Evolutionary conservation across 208 protist genomes (phyloP).

Genomic region (Trypanosoma melophagium): DNA sequence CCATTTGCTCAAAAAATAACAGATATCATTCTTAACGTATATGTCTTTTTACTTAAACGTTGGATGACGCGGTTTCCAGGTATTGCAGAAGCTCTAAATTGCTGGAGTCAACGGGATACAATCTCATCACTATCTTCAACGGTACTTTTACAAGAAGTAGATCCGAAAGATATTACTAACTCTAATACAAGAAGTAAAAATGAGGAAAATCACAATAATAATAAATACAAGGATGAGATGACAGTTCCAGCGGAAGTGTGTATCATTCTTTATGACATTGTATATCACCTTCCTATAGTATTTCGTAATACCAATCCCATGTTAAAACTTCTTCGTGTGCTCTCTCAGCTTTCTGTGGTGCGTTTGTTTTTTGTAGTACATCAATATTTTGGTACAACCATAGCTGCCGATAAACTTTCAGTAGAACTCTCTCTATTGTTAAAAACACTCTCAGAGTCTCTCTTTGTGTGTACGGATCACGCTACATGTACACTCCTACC

Average conservation of each 20-base stretch:
- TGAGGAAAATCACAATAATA: not conserved
- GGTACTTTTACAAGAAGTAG: not conserved
- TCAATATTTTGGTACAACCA: not conserved
- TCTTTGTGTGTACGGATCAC: not conserved
- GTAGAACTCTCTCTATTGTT: conserved; percentile 11
- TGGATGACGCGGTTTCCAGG: conserved; percentile 23
- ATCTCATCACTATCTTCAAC: not conserved
- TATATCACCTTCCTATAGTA: not conserved
- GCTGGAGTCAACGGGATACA: not conserved
- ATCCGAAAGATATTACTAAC: too few species aligned
- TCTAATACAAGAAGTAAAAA: not conserved
- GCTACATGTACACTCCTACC: not conserved
- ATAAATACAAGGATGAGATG: not conserved
- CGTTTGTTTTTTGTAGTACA: conserved; percentile 10
- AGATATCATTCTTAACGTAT: conserved; percentile 1
- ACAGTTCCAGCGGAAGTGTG: conserved; percentile 6
- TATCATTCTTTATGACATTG: conserved; percentile 12
- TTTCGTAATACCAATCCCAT: not conserved
- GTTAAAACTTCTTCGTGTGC: conserved; percentile 8
- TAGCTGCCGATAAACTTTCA: not conserved
- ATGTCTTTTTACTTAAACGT: conserved; percentile 27
- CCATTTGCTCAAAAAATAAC: conserved; percentile 13
- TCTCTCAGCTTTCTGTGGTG: conserved; percentile 11
- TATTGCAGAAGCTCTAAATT: not conserved
- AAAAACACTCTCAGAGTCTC: not conserved